Base-by-base conservation (phyloP, 139 green algal species). In the Chara braunii region DNA sequence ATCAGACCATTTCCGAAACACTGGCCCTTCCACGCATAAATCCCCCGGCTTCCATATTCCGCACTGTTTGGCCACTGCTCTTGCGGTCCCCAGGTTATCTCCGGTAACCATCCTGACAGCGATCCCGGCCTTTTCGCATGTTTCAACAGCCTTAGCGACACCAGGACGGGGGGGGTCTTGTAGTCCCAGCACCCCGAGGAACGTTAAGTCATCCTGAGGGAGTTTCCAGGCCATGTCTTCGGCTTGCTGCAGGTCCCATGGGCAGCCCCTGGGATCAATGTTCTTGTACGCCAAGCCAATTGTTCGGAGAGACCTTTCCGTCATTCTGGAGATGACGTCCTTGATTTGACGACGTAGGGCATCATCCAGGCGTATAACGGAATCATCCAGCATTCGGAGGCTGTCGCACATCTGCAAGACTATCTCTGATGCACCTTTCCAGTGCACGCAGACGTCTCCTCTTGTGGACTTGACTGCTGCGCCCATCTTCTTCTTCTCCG, bases 381-480 rank as follows among this genome's bases (percentile, higher is more conserved):
- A n/a, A n/a, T n/a, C n/a, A n/a, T n/a, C n/a, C n/a, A n/a, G n/a
- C n/a, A n/a, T n/a, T n/a, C n/a, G n/a, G n/a, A n/a, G n/a, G 5
- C 23, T 35, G 23, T 71, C 23, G 43, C 87, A 97, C 48, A 80
- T 72, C 28, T 78, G 69, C 50, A 98, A 77, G 70, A 98, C 85
- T 67, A 91, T 92, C 76, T 98, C 92, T 1, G 88, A 84, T 1
- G 92, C 92, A 45, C 92, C 91, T 83, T 99, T 97, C 79, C 88
- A 92, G 83, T 94, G 92, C 26, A 95, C 77, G 18, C 87, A 80
- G 32, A 86, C 68, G 52, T 65, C 77, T 37, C 74, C 72, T 9
- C 57, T 56, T 2, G 67, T 61, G 42, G 78, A 74, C 30, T 60
- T 36, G 22, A 95, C 48, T 40, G 91, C 79, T 43, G 85, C 81